Base-by-base conservation (phyloP, 352 stramenopile genomes). In the Pythium dissimile region DNA sequence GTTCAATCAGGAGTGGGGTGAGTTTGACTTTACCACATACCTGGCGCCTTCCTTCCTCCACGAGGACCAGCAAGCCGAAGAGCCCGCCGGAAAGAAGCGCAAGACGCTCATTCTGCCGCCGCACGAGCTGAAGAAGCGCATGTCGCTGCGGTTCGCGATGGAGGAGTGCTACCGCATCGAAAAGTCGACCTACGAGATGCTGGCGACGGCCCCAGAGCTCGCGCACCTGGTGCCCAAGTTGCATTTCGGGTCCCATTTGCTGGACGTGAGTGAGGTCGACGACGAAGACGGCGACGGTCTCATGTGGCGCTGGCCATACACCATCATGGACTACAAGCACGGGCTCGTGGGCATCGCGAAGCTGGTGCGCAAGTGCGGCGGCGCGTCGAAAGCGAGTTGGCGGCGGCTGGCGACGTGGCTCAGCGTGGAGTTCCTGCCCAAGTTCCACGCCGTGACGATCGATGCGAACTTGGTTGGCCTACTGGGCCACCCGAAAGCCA, bases 231-330 rank as follows among this genome's bases (percentile, higher is more conserved):
- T 86, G 39, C 78, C 83, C 34, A 70, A 59, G 8, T 57, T 89
- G 35, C 77, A 80, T 57, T 48, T 75, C 35, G 70, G 63, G 24
- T 72, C 73, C 0, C 83, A 92, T 43, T 48, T 91, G 46, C 54
- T 82, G 6, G 66, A 84, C 54, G 51, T 82, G 5, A 72, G 82
- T 26, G 79, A 90, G 52, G 77, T 88, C 1, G 79, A 90, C 24
- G 77, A 86, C 44, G 69, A 75, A 18, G 79, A 89, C 37, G 50
- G 71, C n/a, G 77, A 88, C 45, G 79, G 75, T 0, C 51, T 66
- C 23, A 67, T 92, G 42, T 95, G 85, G 85, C 79, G 81, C n/a
- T 95, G 85, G 85, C 85, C 85, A 8, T 95, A 95, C 49, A 62
- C 89, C 21, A 54, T 92, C 37, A 75, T 92, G 12, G 80, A 89